Percentiles rank a stretch among this genome's conserved stretches.
Conservation (phyloP, 2,329 filamentous ascomycete genomes). For the Chaetomiaceae sp. region DNA sequence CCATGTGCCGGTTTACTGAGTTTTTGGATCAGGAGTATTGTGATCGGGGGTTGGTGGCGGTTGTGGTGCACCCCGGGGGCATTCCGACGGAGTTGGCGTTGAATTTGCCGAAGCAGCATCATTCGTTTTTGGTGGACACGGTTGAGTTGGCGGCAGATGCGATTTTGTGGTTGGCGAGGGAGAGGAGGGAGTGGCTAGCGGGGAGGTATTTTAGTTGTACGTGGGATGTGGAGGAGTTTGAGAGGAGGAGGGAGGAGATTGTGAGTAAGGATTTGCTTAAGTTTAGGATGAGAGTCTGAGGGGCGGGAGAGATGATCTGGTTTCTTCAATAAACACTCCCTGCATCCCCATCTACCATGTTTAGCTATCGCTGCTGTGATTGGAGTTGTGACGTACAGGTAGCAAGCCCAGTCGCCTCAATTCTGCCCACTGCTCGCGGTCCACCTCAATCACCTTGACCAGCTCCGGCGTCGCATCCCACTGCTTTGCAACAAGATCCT, state of each 20-base stretch:
- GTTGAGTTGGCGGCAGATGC: too few relatives aligned
- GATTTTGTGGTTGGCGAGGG: conserved; percentile 30
- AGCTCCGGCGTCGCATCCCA: not conserved
- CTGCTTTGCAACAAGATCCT: not conserved
- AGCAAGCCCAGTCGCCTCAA: too few relatives aligned
- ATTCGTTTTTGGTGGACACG: too few relatives aligned
- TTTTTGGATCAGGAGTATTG: conserved; percentile 41
- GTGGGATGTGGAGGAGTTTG: conserved; percentile 46
- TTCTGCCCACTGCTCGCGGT: too few relatives aligned
- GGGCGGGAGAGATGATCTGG: too few relatives aligned
- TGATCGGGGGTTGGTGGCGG: conserved; percentile 39
- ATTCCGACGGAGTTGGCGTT: too few relatives aligned
- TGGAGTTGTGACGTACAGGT: too few relatives aligned
- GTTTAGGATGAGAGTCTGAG: conserved; percentile 11
- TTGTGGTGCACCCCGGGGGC: conserved; percentile 37
- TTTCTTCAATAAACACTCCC: too few relatives aligned
- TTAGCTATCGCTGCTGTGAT: too few relatives aligned
- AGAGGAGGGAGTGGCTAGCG: conserved; percentile 41
- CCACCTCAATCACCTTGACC: not conserved
- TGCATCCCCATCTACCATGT: too few relatives aligned
- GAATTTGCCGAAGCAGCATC: too few relatives aligned
- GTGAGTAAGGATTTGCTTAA: conserved; percentile 28
- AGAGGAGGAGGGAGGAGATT: conserved; percentile 39
- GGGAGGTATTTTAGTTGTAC: conserved; percentile 41
- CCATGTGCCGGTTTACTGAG: conserved; percentile 41